Base-by-base conservation (phyloP, 306 rosid species). In the Crotalaria pallida region DNA sequence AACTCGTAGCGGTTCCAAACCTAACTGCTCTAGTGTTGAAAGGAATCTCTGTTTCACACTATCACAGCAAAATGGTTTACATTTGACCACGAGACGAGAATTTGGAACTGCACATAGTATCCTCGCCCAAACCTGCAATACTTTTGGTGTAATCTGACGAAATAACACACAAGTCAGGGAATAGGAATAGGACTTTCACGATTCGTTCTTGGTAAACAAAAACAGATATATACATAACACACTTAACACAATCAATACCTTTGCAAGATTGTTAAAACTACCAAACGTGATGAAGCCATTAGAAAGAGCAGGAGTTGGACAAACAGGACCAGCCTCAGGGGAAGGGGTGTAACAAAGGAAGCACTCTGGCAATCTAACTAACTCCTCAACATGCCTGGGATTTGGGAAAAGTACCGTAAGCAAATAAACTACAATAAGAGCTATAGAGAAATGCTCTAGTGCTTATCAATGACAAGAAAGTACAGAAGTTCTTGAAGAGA, bases 261-360 rank as follows among this genome's bases (percentile, higher is more conserved):
- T 94, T 1, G 99, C 99, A 56, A 94, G 92, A 88, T 94, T 94
- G 85, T 94, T 94, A 71, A 94, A 94, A 83, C 99, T 94, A 45
- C 99, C 99, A 80, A 94, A 94, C 24, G 99, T 94, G 67, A 94
- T 8, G 48, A 94, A 94, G 67, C 97, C 99, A 84, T 94, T 94
- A 57, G 99, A 82, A 75, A 94, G 87, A 43, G 97, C 97, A 56
- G 98, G 98, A 73, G 97, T 86, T 26, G 89, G 88, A 83, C 84
- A 67, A 77, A 94, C 81, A 74, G 92, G 78, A 51, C 99, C 99
- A 49, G 99, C 99, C 81, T 91, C 99, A 12, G 94, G 88, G 33
- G 99, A 94, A 73, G 99, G 99, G 6, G 90, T 85, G 74, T 94
- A 94, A 82, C 99, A 94, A 79, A 94, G 99, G 78, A 94, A 94